phyloP scores from a whole-genome alignment of 2,329 filamentous ascomycete species.

The Exophiala sp. region DNA sequence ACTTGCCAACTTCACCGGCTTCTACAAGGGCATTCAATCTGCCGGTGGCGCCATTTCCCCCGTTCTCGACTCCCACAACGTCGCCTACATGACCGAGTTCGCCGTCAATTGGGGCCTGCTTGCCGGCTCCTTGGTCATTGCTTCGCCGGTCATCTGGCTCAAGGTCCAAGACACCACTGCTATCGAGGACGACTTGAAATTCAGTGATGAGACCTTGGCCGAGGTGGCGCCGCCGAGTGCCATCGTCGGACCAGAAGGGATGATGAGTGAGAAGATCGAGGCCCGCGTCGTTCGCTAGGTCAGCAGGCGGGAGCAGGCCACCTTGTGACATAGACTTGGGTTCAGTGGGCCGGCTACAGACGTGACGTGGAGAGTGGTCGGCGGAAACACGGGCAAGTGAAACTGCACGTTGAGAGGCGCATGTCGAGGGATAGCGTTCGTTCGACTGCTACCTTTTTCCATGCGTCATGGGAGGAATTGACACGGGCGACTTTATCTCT shows the following conservation, averaged over 20 bases:
- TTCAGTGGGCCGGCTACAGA: no score
- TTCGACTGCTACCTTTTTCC: no score
- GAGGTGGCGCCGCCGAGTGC: conserved; percentile 49
- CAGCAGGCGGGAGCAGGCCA: not conserved
- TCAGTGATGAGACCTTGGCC: conserved; percentile 70
- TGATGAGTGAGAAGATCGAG: conserved; percentile 18
- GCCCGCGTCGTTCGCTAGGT: conserved; percentile 1
- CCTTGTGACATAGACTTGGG: not conserved
- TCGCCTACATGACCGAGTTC: conserved; percentile 62
- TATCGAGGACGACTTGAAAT: conserved; percentile 72
- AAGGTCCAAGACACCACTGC: conserved; percentile 69
- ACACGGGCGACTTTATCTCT: no score
- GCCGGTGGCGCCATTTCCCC: conserved; percentile 70
- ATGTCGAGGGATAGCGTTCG: no score
- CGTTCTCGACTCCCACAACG: conserved; percentile 56
- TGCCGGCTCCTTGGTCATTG: conserved; percentile 61
- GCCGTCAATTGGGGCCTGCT: conserved; percentile 64
- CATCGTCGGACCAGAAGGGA: conserved; percentile 17
- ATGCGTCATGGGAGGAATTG: no score
- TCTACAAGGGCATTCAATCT: conserved; percentile 77
- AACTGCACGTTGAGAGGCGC: no score
- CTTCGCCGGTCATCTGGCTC: conserved; percentile 66
- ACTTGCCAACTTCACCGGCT: conserved; percentile 75
- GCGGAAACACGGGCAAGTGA: no score
- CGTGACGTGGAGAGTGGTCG: no score